Base-by-base conservation (phyloP, 2,329 filamentous ascomycete genomes). In the Penicillium sumatraense region DNA sequence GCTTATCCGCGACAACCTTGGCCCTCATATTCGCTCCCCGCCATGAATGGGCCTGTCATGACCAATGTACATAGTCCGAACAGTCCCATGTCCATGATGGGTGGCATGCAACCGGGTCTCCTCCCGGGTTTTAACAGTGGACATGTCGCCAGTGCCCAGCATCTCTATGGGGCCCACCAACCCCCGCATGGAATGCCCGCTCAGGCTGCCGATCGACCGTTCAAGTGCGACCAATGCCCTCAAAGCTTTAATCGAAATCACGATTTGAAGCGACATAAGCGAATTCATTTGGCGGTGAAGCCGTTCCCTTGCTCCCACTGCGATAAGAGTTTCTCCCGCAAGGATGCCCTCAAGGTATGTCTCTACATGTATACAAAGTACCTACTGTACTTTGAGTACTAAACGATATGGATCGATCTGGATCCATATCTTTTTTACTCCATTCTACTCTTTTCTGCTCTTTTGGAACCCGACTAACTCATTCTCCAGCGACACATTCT, bases 201-300 rank as follows among this genome's bases (percentile, higher is more conserved):
- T 3, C 78, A 81, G 9, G 80, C 83, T 24, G 88, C 89, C 53
- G 93, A 98, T 64, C 86, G 93, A 5, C 95, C 95, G 0, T 98
- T 96, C 80, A 93, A 93, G 75, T 99, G 95, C 72, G 92, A 98
- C 65, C 84, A 90, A 70, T 99, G 95, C 69, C 86, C 90, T 0
- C 91, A 96, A 72, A 93, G 90, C 33, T 99, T 99, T 78, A 98
- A 96, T 73, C 83, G 95, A 4, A 98, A 98, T 62, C 95, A 98
- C 70, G 95, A 98, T 69, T 75, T 98, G 65, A 99, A 99, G 77
- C 85, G 95, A 49, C 95, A 99, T 74, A 96, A 96, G 80, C 82
- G 92, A 47, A 98, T 98, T 56, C 95, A 99, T 74, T 77, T 98
- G 54, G 90, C 92, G 0, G 91, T 98, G 36, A 99, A 99, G 80